A percentile compares a stretch with the other conserved stretches of the same genome.
Evolutionary conservation across 148 eudicot species (phyloP).

Genomic region (Fallopia convolvulus): DNA sequence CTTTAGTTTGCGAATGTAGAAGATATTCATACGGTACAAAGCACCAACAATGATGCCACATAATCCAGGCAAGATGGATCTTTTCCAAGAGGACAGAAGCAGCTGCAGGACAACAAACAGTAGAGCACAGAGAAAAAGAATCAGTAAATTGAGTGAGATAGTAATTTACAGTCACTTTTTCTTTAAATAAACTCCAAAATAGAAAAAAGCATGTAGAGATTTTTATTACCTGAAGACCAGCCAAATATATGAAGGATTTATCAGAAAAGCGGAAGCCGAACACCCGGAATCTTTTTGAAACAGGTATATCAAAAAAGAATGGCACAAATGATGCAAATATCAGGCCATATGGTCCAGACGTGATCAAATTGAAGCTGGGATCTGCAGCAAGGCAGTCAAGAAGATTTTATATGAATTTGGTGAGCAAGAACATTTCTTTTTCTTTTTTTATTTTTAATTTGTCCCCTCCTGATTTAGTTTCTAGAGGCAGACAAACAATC

Average conservation of each 20-base stretch:
- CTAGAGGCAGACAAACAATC: not conserved
- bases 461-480: not conserved
- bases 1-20: conserved; percentile 73
- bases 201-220: not conserved
- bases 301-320: conserved; percentile 87
- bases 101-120: conserved; percentile 44
- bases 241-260: conserved; percentile 89
- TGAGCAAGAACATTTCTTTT: not conserved
- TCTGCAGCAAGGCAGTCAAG: conserved; percentile 40
- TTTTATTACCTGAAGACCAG: conserved; percentile 87
- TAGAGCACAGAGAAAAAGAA: not conserved
- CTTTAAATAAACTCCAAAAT: not conserved
- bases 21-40: conserved; percentile 64
- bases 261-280: conserved; percentile 73
- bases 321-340: conserved; percentile 91
- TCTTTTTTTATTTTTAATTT: not conserved
- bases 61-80: conserved; percentile 75
- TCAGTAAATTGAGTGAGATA: not conserved
- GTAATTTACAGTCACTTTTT: not conserved
- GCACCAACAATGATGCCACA: conserved; percentile 88
- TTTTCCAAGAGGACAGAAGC: conserved; percentile 88
- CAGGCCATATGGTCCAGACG: conserved; percentile 94
- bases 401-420: not conserved
- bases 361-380: conserved; percentile 45
- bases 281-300: conserved; percentile 78